Conservation (phyloP, 2,329 filamentous ascomycete genomes). For the Ophiostoma sp. region DNA sequence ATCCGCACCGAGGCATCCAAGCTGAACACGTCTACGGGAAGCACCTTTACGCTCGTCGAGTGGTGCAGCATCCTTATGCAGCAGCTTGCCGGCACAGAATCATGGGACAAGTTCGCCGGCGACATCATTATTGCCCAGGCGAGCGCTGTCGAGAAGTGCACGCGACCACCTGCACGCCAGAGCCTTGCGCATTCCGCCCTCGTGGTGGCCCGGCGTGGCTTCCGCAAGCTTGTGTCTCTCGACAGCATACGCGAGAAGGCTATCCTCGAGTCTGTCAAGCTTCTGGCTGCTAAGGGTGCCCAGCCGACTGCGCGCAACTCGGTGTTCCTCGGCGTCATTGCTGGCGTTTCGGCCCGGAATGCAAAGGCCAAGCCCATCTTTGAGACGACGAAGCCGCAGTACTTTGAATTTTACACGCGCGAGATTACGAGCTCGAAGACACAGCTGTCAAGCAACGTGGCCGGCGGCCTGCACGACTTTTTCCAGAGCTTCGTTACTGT, state of each 20-base stretch:
- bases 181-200: constrained; percentile 72
- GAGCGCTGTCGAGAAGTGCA: constrained; percentile 73
- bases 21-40: constrained; percentile 71
- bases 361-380: constrained; percentile 62
- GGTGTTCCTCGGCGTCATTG: constrained; percentile 78
- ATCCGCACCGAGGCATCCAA: constrained; percentile 75
- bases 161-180: constrained; percentile 63
- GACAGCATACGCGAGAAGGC: constrained; percentile 59
- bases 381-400: constrained; percentile 65
- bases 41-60: constrained; percentile 84
- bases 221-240: constrained; percentile 70
- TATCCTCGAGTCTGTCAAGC: constrained; percentile 62
- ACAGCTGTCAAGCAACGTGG: constrained; percentile 69
- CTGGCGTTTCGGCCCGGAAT: constrained; percentile 79
- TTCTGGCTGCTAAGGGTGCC: constrained; percentile 67
- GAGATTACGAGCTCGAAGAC: constrained; percentile 81
- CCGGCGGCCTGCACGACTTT: constrained; percentile 75
- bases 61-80: constrained; percentile 84
- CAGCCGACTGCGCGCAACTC: constrained; percentile 69
- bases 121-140: constrained; percentile 70
- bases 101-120: constrained; percentile 64
- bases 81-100: constrained; percentile 60
- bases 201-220: constrained; percentile 73
- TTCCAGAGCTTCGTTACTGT: constrained; percentile 71
- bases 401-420: constrained; percentile 79